phyloP scores from a whole-genome alignment of 2,329 filamentous ascomycete genomes.

The Epichloe bromicola region DNA sequence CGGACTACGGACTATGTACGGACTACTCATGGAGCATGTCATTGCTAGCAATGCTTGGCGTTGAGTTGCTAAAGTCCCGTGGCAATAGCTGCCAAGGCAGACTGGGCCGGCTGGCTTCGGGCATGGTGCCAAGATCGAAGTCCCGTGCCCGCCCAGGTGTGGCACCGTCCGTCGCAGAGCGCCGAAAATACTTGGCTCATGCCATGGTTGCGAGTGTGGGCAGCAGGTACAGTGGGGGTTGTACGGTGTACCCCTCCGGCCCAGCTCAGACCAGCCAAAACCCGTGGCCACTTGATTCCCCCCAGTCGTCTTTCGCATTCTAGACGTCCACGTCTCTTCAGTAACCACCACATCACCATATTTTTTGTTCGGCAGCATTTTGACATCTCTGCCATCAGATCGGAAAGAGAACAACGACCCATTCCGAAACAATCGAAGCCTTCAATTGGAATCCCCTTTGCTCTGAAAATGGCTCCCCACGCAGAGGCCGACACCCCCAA shows the following conservation, averaged over 20 bases:
- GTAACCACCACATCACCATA: neutral
- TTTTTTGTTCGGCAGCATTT: neutral
- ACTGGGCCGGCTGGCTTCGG: too few relatives aligned
- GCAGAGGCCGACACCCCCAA: constrained; percentile 28
- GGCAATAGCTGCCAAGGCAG: too few relatives aligned
- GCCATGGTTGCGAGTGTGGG: neutral
- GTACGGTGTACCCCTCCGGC: neutral
- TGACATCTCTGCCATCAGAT: neutral
- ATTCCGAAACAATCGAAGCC: neutral
- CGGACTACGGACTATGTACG: too few relatives aligned
- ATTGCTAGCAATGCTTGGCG: too few relatives aligned
- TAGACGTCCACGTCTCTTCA: neutral
- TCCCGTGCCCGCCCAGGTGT: constrained; percentile 6
- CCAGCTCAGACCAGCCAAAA: neutral
- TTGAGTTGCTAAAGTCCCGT: too few relatives aligned
- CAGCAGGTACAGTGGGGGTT: neutral
- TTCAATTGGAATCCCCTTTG: neutral
- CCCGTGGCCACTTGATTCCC: neutral
- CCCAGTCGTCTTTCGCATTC: neutral
- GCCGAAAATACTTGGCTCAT: neutral
- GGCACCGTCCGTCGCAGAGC: neutral
- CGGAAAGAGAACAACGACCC: neutral
- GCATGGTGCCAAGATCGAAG: neutral
- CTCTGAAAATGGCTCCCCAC: constrained; percentile 43
- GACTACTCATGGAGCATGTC: too few relatives aligned